phyloP scores from a whole-genome alignment of 257 asterid genomes.

The Solanum ossicruentum region DNA sequence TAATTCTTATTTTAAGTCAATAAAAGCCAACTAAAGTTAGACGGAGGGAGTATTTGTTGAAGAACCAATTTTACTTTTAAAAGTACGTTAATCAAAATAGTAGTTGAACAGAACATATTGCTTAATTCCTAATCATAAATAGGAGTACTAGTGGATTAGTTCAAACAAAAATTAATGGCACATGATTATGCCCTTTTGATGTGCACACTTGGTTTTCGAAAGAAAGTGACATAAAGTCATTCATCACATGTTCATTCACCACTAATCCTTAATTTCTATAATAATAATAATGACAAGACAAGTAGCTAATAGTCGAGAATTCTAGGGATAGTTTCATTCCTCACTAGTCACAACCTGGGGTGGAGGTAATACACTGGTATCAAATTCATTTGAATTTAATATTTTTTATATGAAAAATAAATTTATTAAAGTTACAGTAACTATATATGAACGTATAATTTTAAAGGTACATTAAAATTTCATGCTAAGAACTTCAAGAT shows the following conservation, averaged over 20 bases:
- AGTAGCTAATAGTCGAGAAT: neutral
- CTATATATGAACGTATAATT: neutral
- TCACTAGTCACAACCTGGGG: neutral
- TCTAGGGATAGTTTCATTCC: neutral
- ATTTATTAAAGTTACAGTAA: neutral
- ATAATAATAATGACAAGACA: neutral
- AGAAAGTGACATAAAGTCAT: conserved; percentile 19
- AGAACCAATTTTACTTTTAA: neutral
- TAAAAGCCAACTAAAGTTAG: too few species aligned
- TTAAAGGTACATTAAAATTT: neutral
- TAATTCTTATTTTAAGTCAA: too few species aligned
- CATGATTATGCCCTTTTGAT: neutral
- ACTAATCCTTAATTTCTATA: neutral
- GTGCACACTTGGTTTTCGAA: conserved; percentile 9
- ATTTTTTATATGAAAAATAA: neutral
- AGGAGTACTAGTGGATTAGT: neutral
- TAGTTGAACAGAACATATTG: neutral
- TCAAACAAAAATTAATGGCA: conserved; percentile 1
- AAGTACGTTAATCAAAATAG: neutral
- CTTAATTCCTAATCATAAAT: neutral
- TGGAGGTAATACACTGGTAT: too few species aligned
- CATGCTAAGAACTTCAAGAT: neutral
- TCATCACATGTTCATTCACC: conserved; percentile 15
- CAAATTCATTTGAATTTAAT: neutral
- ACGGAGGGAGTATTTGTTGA: neutral